These are phyloP conservation scores for Solanum phureja DNA, from an alignment of 257 asterid genomes.

Conservation along the genomic window DNA sequence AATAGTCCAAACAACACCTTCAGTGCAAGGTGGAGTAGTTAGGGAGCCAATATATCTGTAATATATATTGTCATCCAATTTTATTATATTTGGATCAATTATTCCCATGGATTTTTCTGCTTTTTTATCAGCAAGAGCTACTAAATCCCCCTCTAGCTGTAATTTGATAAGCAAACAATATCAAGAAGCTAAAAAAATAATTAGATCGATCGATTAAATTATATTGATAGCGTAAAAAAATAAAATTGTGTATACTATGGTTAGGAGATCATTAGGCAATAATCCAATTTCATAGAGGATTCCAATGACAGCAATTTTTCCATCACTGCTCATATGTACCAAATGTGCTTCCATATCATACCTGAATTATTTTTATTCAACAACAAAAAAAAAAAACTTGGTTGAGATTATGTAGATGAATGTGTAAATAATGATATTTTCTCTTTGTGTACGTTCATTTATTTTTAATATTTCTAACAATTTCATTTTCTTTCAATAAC, in stretches of 20 bases:
- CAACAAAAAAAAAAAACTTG: too few species aligned
- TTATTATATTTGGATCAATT: constrained; percentile 25
- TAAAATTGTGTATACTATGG: neutral
- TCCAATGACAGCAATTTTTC: neutral
- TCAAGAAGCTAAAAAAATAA: neutral
- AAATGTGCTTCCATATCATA: neutral
- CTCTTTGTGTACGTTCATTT: neutral
- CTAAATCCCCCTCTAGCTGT: constrained; percentile 25
- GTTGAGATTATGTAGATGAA: neutral
- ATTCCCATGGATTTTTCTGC: constrained; percentile 15
- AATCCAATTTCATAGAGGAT: constrained; percentile 25
- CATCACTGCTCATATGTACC: neutral
- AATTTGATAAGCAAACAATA: neutral
- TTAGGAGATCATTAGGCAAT: neutral
- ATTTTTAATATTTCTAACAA: neutral
- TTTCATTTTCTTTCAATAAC: too few species aligned
- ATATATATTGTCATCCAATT: constrained; percentile 32
- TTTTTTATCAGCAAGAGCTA: neutral
- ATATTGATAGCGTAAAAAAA: neutral
- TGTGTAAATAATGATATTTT: neutral
- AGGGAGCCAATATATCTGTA: constrained; percentile 57
- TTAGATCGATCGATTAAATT: neutral
- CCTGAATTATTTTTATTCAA: neutral
- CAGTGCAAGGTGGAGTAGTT: constrained; percentile 62
- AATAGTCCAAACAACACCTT: constrained; percentile 42